phyloP scores from a whole-genome alignment of 2,329 filamentous ascomycete species.

The Camillea tinctor region DNA sequence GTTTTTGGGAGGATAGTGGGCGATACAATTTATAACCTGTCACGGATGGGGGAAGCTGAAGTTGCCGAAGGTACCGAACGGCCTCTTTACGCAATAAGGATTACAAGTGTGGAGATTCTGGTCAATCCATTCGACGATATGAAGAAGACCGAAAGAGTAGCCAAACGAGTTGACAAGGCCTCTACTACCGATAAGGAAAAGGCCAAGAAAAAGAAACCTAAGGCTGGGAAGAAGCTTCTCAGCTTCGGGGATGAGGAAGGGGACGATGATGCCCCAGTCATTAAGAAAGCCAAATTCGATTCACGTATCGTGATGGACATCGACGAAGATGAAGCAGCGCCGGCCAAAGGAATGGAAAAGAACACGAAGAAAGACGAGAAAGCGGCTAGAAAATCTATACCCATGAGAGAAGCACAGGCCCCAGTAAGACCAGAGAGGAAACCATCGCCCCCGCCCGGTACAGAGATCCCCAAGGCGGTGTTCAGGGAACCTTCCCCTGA shows the following conservation, averaged over 20 bases:
- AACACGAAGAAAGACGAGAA: conserved; percentile 32
- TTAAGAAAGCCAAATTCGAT: conserved; percentile 79
- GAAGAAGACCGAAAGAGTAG: conserved; percentile 64
- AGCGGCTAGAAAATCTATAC: conserved; percentile 27
- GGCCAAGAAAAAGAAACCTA: conserved; percentile 65
- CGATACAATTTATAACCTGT: conserved; percentile 93
- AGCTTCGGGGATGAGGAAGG: conserved; percentile 76
- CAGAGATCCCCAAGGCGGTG: conserved; percentile 21
- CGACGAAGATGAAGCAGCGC: conserved; percentile 39
- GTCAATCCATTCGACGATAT: conserved; percentile 83
- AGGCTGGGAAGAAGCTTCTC: conserved; percentile 71
- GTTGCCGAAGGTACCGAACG: conserved; percentile 75
- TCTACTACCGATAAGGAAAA: conserved; percentile 41
- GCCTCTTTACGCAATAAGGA: conserved; percentile 80
- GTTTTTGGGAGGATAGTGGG: conserved; percentile 90
- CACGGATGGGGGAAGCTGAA: conserved; percentile 89
- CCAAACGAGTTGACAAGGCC: conserved; percentile 47
- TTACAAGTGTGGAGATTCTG: conserved; percentile 71
- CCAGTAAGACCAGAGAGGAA: conserved; percentile 19
- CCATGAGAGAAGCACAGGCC: conserved; percentile 25
- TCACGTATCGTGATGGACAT: conserved; percentile 67
- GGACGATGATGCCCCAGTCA: conserved; percentile 55
- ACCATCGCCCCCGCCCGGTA: conserved; percentile 16
- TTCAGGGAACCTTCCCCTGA: conserved; percentile 37
- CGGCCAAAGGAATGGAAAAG: conserved; percentile 27